Evolutionary conservation across 768 basidiomycete species (phyloP), one percentile per base, ranked within the genome.

Genomic region (Polyporus arcularius): DNA sequence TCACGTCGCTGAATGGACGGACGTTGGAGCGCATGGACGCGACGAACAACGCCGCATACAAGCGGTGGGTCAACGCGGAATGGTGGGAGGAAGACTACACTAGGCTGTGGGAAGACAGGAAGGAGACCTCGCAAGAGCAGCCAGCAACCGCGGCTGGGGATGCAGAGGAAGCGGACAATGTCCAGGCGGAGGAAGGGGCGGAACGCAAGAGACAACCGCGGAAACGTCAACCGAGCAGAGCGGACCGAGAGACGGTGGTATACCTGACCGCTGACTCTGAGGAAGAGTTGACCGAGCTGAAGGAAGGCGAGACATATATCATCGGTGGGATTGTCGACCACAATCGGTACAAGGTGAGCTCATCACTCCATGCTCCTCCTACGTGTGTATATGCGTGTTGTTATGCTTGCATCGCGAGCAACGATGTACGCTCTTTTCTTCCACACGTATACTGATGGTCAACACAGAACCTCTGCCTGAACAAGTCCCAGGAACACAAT

Each of bases 241-340:
- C 61, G 46, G 46, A 68, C 14, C 65, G 63, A 66, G 73, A 84
- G 61, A 84, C 71, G 47, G 78, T 97, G 55, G 82, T 98, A 41
- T 99, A 99, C 74, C 85, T 99, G 53, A 97, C 97, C 7, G 97
- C 96, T 2, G 97, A 99, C 75, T 88, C 96, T 8, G 82, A 87
- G 32, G 85, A 96, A 52, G 93, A 96, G 74, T 76, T 99, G 45
- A 76, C 80, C n/a, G 88, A 91, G 67, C 82, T 99, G 56, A 85
- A 80, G 56, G 86, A 92, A 56, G 86, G 88, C 45, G 90, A 96
- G 70, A 90, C 88, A 8, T 98, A 98, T 71, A 86, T 99, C 67
- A 95, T 99, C 54, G 96, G 96, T 31, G 96, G 96, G 5, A 89
- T 99, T 66, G 89, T 89, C 60, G 97, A 99, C 73, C 92, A 90